phyloP scores from a whole-genome alignment of 2,329 filamentous ascomycete genomes.

The Fusarium annulatum region DNA sequence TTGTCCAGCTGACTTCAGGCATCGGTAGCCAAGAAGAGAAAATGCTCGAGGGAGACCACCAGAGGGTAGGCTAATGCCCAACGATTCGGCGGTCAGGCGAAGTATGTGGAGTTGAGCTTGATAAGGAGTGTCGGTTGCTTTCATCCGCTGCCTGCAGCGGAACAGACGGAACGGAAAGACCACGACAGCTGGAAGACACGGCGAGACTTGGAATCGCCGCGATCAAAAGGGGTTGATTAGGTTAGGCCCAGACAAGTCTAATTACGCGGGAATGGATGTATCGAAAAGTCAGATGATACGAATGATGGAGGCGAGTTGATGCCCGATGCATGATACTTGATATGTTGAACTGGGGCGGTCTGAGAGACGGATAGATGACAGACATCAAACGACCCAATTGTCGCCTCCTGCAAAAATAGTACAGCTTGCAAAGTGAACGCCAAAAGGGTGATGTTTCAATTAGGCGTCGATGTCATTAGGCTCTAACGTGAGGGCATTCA shows the following conservation, averaged over 20 bases:
- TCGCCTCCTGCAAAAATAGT: not conserved
- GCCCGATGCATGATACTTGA: conserved; percentile 21
- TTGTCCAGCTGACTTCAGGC: conserved; percentile 2
- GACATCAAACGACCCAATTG: conserved; percentile 1
- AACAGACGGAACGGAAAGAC: conserved; percentile 14
- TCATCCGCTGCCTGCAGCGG: conserved; percentile 15
- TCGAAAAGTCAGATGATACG: conserved; percentile 6
- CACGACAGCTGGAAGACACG: not conserved
- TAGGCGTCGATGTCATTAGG: conserved; percentile 32
- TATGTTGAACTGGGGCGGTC: conserved; percentile 5
- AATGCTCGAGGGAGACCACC: not conserved
- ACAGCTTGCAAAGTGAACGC: not conserved
- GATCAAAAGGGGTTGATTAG: not conserved
- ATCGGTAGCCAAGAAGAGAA: conserved; percentile 4
- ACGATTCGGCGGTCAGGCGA: conserved; percentile 12
- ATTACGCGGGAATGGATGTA: conserved; percentile 1
- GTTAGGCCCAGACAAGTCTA: not conserved
- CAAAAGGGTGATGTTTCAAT: conserved; percentile 17
- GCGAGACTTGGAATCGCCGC: not conserved
- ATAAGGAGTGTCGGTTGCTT: conserved; percentile 13
- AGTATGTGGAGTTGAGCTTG: conserved; percentile 21
- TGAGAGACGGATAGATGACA: not conserved
- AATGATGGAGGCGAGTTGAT: conserved; percentile 24
- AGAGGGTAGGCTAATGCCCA: conserved; percentile 17
- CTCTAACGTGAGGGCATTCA: conserved; percentile 5